Base-by-base conservation (phyloP, 108 stramenopile species). In the Discostella stelligeroides region DNA sequence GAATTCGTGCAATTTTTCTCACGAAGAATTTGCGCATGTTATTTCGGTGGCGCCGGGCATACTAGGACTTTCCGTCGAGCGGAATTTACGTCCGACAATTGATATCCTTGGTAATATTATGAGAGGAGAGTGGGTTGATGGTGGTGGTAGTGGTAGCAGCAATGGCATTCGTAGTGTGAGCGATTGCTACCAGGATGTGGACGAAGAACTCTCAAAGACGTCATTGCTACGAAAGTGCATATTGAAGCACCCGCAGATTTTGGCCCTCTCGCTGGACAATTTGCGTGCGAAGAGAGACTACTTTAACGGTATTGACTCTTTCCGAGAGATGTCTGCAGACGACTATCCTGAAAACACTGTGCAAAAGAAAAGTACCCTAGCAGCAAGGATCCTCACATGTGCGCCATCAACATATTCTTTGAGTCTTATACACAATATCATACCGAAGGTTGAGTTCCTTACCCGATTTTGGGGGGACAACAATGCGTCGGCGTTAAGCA, bases 341-440 rank as follows among this genome's bases (percentile, higher is more conserved):
- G 66, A 51, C 43, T 46, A 46, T 41, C 40, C 57, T 37, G 7
- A 0, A 17, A n/a, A n/a, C n/a, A 47, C 17, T 17, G 29, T 43
- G 23, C 40, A 28, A 40, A 73, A 57, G 48, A 43, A 17, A 29
- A 8, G 21, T 18, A 60, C 80, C 24, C 71, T 85, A 63, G 82
- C 80, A 24, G 56, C 70, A 24, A 74, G 86, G 51, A 79, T 85
- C 63, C 75, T 75, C 24, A 25, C 65, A 39, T 61, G 66, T 53
- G 77, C 84, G 20, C 85, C 86, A 4, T 71, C 84, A 7, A 66
- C 85, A 2, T 88, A 84, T 70, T 94, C 93, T 0, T 55, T 91
- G 63, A 91, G 87, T 66, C 75, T 94, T 23, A 34, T 68, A 21
- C 61, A 75, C 0, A 94, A 90, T 53, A 86, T 94, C 42, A 48